Conservation (phyloP, 148 eudicot species). For the Amaranthus cruentus region DNA sequence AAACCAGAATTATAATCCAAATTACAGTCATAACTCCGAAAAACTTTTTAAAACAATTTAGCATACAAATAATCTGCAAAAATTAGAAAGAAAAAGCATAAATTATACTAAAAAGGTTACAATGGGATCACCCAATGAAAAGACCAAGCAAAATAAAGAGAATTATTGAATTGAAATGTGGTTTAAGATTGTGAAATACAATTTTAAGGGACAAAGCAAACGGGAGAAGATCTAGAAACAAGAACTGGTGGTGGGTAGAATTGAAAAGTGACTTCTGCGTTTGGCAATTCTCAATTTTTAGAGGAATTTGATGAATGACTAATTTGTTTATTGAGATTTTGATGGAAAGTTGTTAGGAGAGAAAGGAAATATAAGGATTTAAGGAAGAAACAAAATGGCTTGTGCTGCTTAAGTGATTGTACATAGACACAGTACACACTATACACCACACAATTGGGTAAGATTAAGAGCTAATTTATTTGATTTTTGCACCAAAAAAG, state of each 20-base stretch:
- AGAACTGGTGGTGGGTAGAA: conserved; percentile 19
- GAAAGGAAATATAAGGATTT: background rate
- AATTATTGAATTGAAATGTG: background rate
- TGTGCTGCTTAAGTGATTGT: too few species aligned
- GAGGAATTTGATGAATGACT: background rate
- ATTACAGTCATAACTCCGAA: background rate
- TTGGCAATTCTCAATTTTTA: background rate
- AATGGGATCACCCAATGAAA: background rate
- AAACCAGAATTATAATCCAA: conserved; percentile 3
- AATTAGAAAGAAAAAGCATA: background rate
- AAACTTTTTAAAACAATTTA: background rate
- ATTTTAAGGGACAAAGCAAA: background rate
- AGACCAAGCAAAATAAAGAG: background rate
- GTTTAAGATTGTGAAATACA: background rate
- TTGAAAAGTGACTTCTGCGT: conserved; percentile 1
- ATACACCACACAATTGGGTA: too few species aligned
- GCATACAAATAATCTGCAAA: background rate
- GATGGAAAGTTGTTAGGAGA: background rate
- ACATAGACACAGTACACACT: too few species aligned
- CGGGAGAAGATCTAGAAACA: conserved; percentile 15
- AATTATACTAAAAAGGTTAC: too few species aligned
- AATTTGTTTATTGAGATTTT: background rate
- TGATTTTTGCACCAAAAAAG: too few species aligned
- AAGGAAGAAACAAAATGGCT: background rate
- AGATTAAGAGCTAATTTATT: too few species aligned